Evolutionary conservation across 306 rosid genomes (phyloP), one percentile per base, ranked within the genome.

Genomic region (Pachyrhizus erosus): DNA sequence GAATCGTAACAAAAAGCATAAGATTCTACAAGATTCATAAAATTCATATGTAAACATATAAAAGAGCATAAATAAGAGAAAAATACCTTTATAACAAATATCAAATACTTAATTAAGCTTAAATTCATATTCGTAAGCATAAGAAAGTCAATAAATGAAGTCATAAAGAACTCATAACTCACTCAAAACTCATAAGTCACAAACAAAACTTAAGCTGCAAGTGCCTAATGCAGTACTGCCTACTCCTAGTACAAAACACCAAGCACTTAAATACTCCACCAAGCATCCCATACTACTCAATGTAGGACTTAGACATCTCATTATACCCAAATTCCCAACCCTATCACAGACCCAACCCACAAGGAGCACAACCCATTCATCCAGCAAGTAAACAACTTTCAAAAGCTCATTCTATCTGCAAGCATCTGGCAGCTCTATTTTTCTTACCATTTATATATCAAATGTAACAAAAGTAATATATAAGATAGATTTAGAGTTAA

Each of bases 401-500:
- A 77, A 46, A 42, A 48, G 71, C 76, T 57, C 71, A 66, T 34
- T 61, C 18, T 57, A 60, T 78, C 73, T 51, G 61, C 58, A 62
- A 85, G 77, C 37, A 67, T 62, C 73, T 37, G 52, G 65, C 52
- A 73, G 72, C 79, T 57, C 51, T 67, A 58, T 57, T 77, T 75
- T 69, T 42, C 79, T 12, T 70, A 65, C 26, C 58, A 61, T 68
- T 52, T 57, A 52, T 49, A 42, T 43, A 79, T 58, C 29, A 68
- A 78, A 58, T 55, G 69, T 70, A 29, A 45, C 31, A 48, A 20
- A 71, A 20, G 18, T 5, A 54, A 12, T 40, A 54, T 39, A 18
- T 4, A 71, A 57, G 26, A 43, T 52, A 60, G 23, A 64, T 26
- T 57, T 64, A 37, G 24, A 49, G 69, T 73, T 29, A 77, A 78